phyloP scores from a whole-genome alignment of 2,329 filamentous ascomycete genomes.

The Epichloe elymi region DNA sequence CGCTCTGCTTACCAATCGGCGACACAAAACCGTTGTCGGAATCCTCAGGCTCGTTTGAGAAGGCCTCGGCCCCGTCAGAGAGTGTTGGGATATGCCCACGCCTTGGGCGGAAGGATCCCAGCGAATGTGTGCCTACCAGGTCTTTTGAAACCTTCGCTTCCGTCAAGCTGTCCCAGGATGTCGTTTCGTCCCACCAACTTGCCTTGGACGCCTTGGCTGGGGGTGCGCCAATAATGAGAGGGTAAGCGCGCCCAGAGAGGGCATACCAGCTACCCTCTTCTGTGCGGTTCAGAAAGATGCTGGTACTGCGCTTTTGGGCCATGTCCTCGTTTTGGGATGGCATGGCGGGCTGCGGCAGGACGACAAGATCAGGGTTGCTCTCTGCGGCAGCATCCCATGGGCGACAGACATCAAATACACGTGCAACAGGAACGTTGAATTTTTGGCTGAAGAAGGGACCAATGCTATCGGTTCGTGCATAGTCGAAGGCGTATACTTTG shows the following conservation, averaged over 20 bases:
- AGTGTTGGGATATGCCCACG: constrained; percentile 24
- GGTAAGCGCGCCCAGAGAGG: constrained; percentile 75
- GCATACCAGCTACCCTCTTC: constrained; percentile 86
- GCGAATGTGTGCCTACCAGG: constrained; percentile 58
- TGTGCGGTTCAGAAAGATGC: constrained; percentile 79
- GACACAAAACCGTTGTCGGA: constrained; percentile 21
- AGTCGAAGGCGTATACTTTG: constrained; percentile 66
- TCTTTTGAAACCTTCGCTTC: constrained; percentile 41
- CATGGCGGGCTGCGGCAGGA: constrained; percentile 74
- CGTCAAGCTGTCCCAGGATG: constrained; percentile 25
- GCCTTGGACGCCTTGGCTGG: constrained; percentile 29
- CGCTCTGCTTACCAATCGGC: constrained; percentile 13
- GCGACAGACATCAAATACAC: constrained; percentile 78
- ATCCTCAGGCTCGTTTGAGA: constrained; percentile 17
- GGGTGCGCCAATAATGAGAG: constrained; percentile 61
- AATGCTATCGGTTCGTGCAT: constrained; percentile 38
- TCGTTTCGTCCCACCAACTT: constrained; percentile 34
- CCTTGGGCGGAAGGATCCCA: constrained; percentile 23
- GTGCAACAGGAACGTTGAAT: constrained; percentile 65
- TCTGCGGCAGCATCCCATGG: constrained; percentile 50
- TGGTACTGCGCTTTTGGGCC: constrained; percentile 41
- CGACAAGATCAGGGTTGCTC: constrained; percentile 61
- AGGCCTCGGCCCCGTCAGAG: constrained; percentile 18
- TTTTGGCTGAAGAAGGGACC: constrained; percentile 52
- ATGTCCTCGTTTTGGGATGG: constrained; percentile 37